phyloP scores from a whole-genome alignment of 75 land plant species.

The Gnetum montanum region DNA sequence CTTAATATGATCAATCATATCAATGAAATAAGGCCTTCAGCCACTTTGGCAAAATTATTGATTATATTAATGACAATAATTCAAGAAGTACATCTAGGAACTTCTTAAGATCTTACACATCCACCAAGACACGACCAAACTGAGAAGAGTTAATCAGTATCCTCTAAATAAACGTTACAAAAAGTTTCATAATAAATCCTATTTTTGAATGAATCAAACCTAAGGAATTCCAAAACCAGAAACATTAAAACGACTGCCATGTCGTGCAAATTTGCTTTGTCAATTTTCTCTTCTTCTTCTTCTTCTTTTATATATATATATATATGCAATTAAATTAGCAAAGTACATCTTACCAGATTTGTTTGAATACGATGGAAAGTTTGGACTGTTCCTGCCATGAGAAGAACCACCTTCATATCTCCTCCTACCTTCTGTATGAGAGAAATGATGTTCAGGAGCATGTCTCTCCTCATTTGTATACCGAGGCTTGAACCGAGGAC shows the following conservation, averaged over 20 bases:
- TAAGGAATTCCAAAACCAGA: background rate
- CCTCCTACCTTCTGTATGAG: constrained; percentile 46
- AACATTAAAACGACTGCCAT: no score
- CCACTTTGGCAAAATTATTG: constrained; percentile 2
- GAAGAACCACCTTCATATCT: constrained; percentile 48
- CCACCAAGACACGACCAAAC: background rate
- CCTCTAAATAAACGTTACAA: background rate
- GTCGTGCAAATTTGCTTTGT: no score
- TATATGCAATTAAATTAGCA: constrained; percentile 5
- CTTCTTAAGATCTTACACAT: background rate
- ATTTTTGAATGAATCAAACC: background rate
- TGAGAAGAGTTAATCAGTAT: background rate
- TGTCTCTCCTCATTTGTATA: constrained; percentile 43
- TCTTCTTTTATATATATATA: background rate
- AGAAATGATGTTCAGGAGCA: constrained; percentile 41
- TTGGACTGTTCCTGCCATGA: constrained; percentile 52
- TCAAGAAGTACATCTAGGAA: background rate
- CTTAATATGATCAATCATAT: constrained; percentile 31
- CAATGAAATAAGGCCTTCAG: constrained; percentile 14
- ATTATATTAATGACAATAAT: constrained; percentile 3
- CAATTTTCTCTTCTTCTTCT: background rate
- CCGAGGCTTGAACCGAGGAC: constrained; percentile 17
- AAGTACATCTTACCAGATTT: constrained; percentile 21
- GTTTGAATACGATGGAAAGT: constrained; percentile 9
- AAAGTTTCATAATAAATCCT: background rate